These are phyloP conservation scores for Punica granatum DNA, from an alignment of 345 rosid species.

Conservation along the genomic window DNA sequence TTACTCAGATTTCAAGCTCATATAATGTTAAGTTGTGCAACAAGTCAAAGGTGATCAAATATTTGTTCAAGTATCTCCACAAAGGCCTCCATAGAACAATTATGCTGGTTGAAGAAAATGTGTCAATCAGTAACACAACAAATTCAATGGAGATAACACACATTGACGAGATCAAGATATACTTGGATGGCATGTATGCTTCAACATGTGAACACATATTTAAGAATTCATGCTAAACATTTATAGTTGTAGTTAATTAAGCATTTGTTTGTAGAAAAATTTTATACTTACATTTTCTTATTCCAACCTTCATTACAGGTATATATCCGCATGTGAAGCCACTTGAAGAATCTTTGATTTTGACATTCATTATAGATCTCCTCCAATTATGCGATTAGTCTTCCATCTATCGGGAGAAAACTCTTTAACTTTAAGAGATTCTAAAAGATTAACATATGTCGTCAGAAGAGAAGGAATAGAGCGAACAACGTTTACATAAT, in stretches of 20 bases:
- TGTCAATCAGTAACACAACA: neutral
- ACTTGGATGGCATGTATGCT: neutral
- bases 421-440: neutral
- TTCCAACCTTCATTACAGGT: too few species aligned
- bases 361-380: neutral
- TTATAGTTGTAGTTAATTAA: too few species aligned
- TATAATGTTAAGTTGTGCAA: too few species aligned
- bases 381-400: neutral
- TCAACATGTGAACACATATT: neutral
- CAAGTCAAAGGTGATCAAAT: neutral
- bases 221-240: too few species aligned
- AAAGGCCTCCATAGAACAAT: neutral
- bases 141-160: too few species aligned
- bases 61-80: slow-evolving; percentile 3
- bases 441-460: neutral
- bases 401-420: neutral
- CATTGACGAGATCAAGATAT: neutral
- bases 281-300: too few species aligned
- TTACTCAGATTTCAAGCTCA: neutral
- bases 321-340: neutral
- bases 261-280: too few species aligned
- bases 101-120: neutral
- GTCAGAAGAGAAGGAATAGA: neutral
- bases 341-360: slow-evolving; percentile 1
- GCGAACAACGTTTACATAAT: neutral